These are phyloP conservation scores for Sporothrix mexicana DNA, from an alignment of 2,329 filamentous ascomycete species.

Conservation along the genomic window DNA sequence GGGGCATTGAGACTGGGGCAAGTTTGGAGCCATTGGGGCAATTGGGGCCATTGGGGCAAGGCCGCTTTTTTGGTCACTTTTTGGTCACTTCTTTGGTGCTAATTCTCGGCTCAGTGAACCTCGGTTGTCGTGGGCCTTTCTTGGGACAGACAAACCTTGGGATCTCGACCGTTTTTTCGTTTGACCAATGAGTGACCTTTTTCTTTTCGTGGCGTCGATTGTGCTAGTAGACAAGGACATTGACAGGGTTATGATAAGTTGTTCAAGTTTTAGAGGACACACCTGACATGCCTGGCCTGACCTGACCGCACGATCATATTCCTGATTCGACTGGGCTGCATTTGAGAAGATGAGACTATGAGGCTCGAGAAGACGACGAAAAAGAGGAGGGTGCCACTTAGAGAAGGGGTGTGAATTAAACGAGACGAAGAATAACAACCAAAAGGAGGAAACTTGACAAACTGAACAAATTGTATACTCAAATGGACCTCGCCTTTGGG, in stretches of 20 bases:
- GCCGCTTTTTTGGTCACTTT: neutral
- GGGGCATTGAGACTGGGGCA: conserved; percentile 7
- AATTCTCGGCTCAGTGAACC: conserved; percentile 34
- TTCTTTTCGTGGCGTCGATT: neutral
- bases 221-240: neutral
- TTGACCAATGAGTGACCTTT: neutral
- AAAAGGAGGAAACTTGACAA: no score
- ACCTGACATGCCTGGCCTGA: neutral
- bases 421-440: no score
- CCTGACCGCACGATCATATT: conserved; percentile 15
- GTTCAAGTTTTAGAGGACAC: no score
- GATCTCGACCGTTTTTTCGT: neutral
- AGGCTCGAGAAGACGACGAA: neutral
- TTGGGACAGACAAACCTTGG: no score
- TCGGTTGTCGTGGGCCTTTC: conserved; percentile 28
- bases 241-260: no score
- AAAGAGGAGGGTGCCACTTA: conserved; percentile 5
- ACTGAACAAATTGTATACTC: no score
- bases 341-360: conserved; percentile 12
- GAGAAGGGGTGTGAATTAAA: conserved; percentile 1
- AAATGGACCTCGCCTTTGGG: neutral
- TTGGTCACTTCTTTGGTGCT: neutral
- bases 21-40: neutral
- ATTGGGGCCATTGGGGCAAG: neutral
- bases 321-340: conserved; percentile 19